A percentile compares a stretch with the other conserved stretches of the same genome.
phyloP scores from a whole-genome alignment of 176 grass and related monocot genomes.

The Triticum turgidum region DNA sequence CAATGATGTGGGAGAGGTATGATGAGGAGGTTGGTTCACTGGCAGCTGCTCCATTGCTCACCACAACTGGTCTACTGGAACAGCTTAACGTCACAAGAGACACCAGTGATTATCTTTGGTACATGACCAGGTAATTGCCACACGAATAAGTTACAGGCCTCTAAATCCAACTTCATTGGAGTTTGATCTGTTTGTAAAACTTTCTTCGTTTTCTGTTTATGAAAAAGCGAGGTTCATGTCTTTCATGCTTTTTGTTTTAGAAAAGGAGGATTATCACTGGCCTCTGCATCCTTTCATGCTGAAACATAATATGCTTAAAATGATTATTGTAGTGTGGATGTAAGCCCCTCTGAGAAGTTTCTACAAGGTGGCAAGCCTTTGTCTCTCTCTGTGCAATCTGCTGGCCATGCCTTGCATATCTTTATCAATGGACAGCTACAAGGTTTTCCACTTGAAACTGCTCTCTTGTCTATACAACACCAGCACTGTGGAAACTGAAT shows the following conservation, averaged over 20 bases:
- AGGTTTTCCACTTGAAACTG: slow-evolving; percentile 44
- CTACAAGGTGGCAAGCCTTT: slow-evolving; percentile 67
- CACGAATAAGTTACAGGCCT: not conserved
- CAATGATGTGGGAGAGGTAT: slow-evolving; percentile 90
- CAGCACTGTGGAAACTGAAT: not conserved
- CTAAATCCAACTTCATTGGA: not conserved
- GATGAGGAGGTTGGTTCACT: slow-evolving; percentile 90
- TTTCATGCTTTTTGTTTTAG: not conserved
- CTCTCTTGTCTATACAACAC: not conserved
- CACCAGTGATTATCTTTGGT: slow-evolving; percentile 93
- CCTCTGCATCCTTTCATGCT: not conserved
- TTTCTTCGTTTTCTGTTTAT: slow-evolving; percentile 16
- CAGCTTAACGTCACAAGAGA: slow-evolving; percentile 96
- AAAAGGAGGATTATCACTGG: too few species aligned
- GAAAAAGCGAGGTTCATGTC: not conserved
- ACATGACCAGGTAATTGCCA: slow-evolving; percentile 73
- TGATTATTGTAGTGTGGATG: slow-evolving; percentile 61
- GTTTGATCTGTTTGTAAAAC: not conserved
- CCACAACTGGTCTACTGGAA: slow-evolving; percentile 78
- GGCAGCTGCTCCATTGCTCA: slow-evolving; percentile 60
- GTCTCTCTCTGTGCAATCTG: slow-evolving; percentile 78
- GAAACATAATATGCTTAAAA: not conserved
- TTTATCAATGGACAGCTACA: slow-evolving; percentile 90
- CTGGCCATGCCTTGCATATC: slow-evolving; percentile 84
- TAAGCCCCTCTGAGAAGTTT: slow-evolving; percentile 73